Percentiles rank a stretch among this genome's conserved stretches.
phyloP scores from a whole-genome alignment of 345 rosid genomes.

The Salix viminalis region DNA sequence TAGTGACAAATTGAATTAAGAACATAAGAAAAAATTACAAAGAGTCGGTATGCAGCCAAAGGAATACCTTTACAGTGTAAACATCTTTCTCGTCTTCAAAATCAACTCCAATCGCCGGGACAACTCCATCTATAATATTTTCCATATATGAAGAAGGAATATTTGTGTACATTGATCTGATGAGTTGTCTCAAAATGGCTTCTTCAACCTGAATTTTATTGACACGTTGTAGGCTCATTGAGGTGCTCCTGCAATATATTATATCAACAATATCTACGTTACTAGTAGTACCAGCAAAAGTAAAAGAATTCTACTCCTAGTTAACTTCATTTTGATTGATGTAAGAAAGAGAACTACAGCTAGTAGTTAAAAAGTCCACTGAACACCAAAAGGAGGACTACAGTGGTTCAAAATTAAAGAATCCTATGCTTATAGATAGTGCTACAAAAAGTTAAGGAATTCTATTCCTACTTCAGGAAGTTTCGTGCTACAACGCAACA shows the following conservation, averaged over 20 bases:
- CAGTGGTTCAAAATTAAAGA: too few relatives aligned
- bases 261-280: not conserved
- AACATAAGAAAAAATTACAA: not conserved
- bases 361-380: too few relatives aligned
- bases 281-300: not conserved
- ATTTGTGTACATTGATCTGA: slow-evolving; percentile 33
- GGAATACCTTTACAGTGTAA: slow-evolving; percentile 53
- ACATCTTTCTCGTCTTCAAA: slow-evolving; percentile 39
- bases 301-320: too few relatives aligned
- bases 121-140: slow-evolving; percentile 28
- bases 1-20: not conserved
- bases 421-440: too few relatives aligned
- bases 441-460: too few relatives aligned
- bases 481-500: not conserved
- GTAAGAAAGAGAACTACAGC: too few relatives aligned
- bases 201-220: slow-evolving; percentile 25
- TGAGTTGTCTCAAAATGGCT: slow-evolving; percentile 21
- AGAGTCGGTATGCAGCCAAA: not conserved
- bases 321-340: too few relatives aligned
- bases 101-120: slow-evolving; percentile 35
- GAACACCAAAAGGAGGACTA: too few relatives aligned
- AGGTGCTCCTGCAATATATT: slow-evolving; percentile 25
- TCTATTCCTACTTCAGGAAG: not conserved
- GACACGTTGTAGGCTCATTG: slow-evolving; percentile 12
- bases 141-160: slow-evolving; percentile 41